phyloP scores from a whole-genome alignment of 2,329 filamentous ascomycete genomes.

The Diaporthe vaccinii region DNA sequence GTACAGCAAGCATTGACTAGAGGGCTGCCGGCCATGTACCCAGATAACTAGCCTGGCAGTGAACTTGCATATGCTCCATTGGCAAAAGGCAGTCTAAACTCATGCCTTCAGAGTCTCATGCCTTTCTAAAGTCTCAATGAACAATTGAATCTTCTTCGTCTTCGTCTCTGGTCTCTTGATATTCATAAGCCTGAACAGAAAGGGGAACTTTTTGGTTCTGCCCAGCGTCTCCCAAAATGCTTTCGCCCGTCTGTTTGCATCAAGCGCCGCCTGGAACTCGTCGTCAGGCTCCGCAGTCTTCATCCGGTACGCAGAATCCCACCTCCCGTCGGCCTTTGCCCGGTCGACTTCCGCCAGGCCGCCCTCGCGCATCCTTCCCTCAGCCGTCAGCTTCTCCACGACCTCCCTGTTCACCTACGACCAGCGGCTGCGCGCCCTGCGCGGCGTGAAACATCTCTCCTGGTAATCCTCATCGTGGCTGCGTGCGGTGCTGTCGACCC shows the following conservation, averaged over 20 bases:
- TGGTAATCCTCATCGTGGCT: conserved; percentile 20
- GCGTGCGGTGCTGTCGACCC: conserved; percentile 17
- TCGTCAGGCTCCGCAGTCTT: conserved; percentile 26
- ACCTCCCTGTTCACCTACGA: conserved; percentile 23
- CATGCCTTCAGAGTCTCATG: conserved; percentile 11
- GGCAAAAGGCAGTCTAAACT: background rate
- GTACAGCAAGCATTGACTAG: no score
- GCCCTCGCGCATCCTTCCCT: conserved; percentile 23
- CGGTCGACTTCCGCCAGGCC: conserved; percentile 14
- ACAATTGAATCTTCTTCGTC: conserved; percentile 18
- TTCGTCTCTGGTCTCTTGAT: conserved; percentile 25
- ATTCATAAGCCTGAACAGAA: conserved; percentile 30
- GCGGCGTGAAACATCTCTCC: conserved; percentile 19
- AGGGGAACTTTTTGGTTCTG: conserved; percentile 19
- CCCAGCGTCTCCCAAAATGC: conserved; percentile 23
- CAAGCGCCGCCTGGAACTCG: conserved; percentile 26
- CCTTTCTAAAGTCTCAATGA: conserved; percentile 26
- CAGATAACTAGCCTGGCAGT: no score
- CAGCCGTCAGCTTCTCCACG: conserved; percentile 14
- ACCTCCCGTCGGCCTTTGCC: conserved; percentile 29
- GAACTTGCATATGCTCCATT: background rate
- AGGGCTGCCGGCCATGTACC: no score
- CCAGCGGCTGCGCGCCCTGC: conserved; percentile 27
- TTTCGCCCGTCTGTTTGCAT: conserved; percentile 19
- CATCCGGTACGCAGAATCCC: conserved; percentile 35